Evolutionary conservation across 139 green algal species (phyloP), one percentile per base, ranked within the genome.

Genomic region (Chlamydomonas sp.): DNA sequence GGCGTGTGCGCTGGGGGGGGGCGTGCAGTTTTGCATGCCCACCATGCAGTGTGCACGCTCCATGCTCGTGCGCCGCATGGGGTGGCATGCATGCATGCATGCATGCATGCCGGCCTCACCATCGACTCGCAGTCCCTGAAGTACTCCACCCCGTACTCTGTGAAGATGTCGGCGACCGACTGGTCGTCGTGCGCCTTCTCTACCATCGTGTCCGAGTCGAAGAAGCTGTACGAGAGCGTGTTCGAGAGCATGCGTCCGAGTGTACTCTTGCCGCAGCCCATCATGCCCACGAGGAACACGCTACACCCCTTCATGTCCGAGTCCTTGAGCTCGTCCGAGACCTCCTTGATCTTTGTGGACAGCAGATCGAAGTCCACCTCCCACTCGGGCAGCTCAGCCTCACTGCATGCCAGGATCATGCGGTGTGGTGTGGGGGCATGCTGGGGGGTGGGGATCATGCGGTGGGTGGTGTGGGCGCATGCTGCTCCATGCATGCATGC

Each of bases 241-340:
- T 83, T 84, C 35, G 80, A 75, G 31, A 86, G 71, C 79, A 88
- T 88, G 58, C 79, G 78, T 28, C 78, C 79, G 33, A 84, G 71
- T 5, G 81, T 89, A 38, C 58, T 81, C 75, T 89, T 89, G 57
- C 84, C 84, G 37, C 79, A 91, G 70, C 90, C 90, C 90, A 96
- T 96, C 90, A 96, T 96, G 67, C 90, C 90, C 3, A 96, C 85
- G 3, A 96, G 77, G 73, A 89, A 96, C 35, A 96, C 73, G 77
- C 81, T 92, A 67, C 83, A 91, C 58, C 88, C 89, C 22, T 79
- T 59, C n/a, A n/a, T n/a, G n/a, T n/a, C n/a, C n/a, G n/a, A n/a
- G n/a, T n/a, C n/a, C n/a, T n/a, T n/a, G 22, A 95, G 78, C 31
- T 79, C 67, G 2, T 87, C 79, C 3, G 68, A 37, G 0, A 90